phyloP scores from a whole-genome alignment of 768 basidiomycete species.

The Suillus subaureus region DNA sequence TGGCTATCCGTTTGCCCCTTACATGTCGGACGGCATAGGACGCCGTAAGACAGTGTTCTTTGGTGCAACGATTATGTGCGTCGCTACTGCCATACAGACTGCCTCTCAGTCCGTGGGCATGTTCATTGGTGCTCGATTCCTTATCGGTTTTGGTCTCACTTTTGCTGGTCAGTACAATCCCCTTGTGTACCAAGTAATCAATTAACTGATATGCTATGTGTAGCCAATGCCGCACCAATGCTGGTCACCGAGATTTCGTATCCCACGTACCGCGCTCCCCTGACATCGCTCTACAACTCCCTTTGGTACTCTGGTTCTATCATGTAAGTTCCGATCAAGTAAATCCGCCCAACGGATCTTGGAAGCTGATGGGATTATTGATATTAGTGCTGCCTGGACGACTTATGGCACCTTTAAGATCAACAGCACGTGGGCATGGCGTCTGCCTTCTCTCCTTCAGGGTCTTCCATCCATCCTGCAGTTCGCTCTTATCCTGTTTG shows the following conservation, averaged over 20 bases:
- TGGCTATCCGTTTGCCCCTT: constrained; percentile 71
- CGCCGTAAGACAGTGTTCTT: constrained; percentile 67
- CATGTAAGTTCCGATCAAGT: constrained; percentile 46
- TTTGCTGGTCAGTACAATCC: constrained; percentile 52
- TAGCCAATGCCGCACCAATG: constrained; percentile 77
- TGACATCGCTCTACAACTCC: constrained; percentile 81
- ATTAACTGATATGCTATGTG: constrained; percentile 12
- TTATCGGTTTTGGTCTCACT: constrained; percentile 76
- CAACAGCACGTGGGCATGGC: constrained; percentile 74
- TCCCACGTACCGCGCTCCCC: constrained; percentile 75
- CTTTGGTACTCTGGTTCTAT: constrained; percentile 88
- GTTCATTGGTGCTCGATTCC: constrained; percentile 82
- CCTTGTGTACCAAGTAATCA: constrained; percentile 1
- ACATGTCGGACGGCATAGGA: constrained; percentile 71
- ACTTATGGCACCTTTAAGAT: constrained; percentile 82
- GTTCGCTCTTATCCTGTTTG: constrained; percentile 63
- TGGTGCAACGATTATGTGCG: constrained; percentile 71
- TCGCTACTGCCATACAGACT: constrained; percentile 69
- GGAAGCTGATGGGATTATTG: not conserved
- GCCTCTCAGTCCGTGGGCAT: constrained; percentile 72
- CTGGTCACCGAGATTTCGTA: constrained; percentile 87
- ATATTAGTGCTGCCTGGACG: constrained; percentile 72
- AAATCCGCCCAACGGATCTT: constrained; percentile 1
- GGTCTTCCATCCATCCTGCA: constrained; percentile 70
- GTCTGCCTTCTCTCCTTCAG: constrained; percentile 77